Conservation (phyloP, 1,284 basidiomycete genomes). For the Fomitopsis betulina region DNA sequence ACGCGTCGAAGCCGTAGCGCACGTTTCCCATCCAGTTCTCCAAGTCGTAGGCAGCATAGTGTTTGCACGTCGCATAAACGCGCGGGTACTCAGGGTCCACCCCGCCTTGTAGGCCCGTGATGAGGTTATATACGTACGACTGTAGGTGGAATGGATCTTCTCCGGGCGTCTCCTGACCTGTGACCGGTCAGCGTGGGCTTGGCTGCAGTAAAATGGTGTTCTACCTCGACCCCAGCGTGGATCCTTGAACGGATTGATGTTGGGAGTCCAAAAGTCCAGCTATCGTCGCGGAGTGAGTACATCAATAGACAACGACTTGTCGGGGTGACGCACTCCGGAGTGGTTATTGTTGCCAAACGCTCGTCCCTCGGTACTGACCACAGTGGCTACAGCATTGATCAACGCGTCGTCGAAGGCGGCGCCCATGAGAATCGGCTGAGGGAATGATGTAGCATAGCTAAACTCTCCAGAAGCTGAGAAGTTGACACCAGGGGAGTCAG, state of each 20-base stretch:
- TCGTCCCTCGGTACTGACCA: conserved; percentile 51
- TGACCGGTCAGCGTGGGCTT: neutral
- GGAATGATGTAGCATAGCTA: conserved; percentile 54
- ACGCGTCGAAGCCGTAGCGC: conserved; percentile 46
- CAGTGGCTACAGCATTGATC: conserved; percentile 40
- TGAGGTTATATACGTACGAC: conserved; percentile 49
- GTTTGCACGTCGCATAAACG: conserved; percentile 52
- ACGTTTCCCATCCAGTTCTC: conserved; percentile 48
- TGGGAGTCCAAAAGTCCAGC: conserved; percentile 53
- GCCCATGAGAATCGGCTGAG: conserved; percentile 34
- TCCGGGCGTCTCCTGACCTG: conserved; percentile 49
- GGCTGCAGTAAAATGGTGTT: neutral
- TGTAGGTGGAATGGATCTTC: conserved; percentile 52
- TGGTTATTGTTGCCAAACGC: conserved; percentile 50
- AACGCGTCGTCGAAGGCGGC: conserved; percentile 44
- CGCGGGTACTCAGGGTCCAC: conserved; percentile 44
- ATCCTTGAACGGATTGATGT: conserved; percentile 59
- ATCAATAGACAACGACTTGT: neutral
- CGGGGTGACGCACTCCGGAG: conserved; percentile 28
- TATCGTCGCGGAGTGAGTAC: neutral
- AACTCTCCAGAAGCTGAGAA: conserved; percentile 46
- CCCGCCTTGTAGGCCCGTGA: conserved; percentile 52
- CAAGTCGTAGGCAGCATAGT: conserved; percentile 53
- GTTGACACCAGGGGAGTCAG: conserved; percentile 43
- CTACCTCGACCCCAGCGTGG: conserved; percentile 53